Evolutionary conservation across 2,329 filamentous ascomycete genomes (phyloP).

Genomic region (Aschersonia sp.): DNA sequence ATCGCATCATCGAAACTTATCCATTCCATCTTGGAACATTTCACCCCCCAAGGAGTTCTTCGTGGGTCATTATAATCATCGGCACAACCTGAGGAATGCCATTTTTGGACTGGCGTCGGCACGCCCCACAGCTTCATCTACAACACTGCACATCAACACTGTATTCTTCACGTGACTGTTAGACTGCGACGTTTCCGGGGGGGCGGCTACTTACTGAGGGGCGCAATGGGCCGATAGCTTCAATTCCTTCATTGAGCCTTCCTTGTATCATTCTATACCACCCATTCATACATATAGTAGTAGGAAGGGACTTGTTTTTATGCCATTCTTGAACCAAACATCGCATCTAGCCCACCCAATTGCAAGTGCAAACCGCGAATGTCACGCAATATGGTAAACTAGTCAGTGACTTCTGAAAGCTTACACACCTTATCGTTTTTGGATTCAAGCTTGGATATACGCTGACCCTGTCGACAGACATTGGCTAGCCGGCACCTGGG

Average conservation of each 20-base stretch:
- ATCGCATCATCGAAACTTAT: too few species aligned
- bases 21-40: too few species aligned
- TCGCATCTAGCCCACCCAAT: background rate
- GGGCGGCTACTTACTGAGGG: constrained; percentile 7
- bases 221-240: constrained; percentile 10
- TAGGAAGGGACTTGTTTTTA: background rate
- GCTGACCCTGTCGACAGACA: background rate
- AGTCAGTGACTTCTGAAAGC: constrained; percentile 6
- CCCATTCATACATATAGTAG: constrained; percentile 5
- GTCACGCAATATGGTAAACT: background rate
- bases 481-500: background rate
- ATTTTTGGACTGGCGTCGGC: constrained; percentile 1
- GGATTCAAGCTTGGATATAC: background rate
- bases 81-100: too few species aligned
- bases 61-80: too few species aligned
- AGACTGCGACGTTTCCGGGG: constrained; percentile 7
- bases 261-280: constrained; percentile 7
- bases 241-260: constrained; percentile 10
- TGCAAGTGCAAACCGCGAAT: background rate
- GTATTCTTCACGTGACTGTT: constrained; percentile 8
- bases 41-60: too few species aligned
- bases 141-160: constrained; percentile 1
- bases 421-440: constrained; percentile 4
- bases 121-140: constrained; percentile 6
- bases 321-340: constrained; percentile 1